Evolutionary conservation across 345 rosid species (phyloP).

Genomic region (Melaleuca quinquenervia): DNA sequence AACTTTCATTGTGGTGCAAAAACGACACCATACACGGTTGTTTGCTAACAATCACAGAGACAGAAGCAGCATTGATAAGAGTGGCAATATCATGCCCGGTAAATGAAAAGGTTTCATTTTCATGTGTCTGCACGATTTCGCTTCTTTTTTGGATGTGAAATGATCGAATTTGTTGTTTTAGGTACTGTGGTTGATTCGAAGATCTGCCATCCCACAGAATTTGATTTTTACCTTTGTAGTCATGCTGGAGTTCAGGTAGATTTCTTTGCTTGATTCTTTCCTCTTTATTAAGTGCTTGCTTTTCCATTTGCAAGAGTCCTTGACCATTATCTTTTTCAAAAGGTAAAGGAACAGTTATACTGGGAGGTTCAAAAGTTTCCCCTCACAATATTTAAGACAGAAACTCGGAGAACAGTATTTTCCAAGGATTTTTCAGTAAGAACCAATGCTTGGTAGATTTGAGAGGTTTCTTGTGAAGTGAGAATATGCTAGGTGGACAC

Average conservation of each 20-base stretch:
- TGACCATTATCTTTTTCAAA: neutral
- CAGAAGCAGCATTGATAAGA: constrained; percentile 77
- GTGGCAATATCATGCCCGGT: constrained; percentile 96
- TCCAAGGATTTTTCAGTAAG: neutral
- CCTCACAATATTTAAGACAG: neutral
- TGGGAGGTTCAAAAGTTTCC: neutral
- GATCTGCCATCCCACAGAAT: constrained; percentile 96
- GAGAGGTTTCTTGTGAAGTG: neutral
- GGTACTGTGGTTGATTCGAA: constrained; percentile 94
- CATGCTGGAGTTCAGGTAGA: constrained; percentile 98
- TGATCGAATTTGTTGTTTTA: constrained; percentile 6
- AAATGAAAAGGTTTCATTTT: neutral
- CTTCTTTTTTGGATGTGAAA: neutral
- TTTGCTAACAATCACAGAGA: constrained; percentile 92
- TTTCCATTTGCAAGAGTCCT: neutral
- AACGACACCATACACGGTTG: constrained; percentile 91
- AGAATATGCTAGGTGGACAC: neutral
- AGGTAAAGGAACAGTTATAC: neutral
- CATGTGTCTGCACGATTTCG: neutral
- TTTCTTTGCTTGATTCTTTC: neutral
- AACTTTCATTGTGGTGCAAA: constrained; percentile 97
- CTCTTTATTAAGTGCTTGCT: neutral
- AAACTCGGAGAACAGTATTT: neutral
- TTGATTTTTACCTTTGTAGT: constrained; percentile 96
- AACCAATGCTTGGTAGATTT: neutral